Percentiles rank a stretch among this genome's conserved stretches.
Conservation (phyloP, 441 rosid species). For the Eutrema salsugineum region DNA sequence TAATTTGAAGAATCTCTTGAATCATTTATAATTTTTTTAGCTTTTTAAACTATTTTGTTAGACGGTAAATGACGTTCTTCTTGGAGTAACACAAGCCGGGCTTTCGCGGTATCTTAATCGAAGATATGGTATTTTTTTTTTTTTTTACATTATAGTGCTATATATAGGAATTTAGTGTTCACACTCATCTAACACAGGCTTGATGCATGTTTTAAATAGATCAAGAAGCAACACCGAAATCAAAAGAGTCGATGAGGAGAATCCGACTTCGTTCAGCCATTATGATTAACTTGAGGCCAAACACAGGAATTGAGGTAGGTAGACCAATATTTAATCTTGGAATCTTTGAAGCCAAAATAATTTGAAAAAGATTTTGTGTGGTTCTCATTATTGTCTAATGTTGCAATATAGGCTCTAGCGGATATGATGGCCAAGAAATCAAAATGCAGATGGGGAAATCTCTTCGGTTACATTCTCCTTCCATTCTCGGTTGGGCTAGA, state of each 20-base stretch:
- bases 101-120: slow-evolving; percentile 57
- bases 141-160: neutral
- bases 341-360: neutral
- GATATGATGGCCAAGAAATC: slow-evolving; percentile 64
- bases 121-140: slow-evolving; percentile 38
- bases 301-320: slow-evolving; percentile 82
- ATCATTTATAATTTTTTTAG: neutral
- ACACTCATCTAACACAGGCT: slow-evolving; percentile 22
- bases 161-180: neutral
- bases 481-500: slow-evolving; percentile 49
- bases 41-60: slow-evolving; percentile 12
- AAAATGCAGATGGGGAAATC: slow-evolving; percentile 70
- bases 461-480: slow-evolving; percentile 60
- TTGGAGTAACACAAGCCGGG: slow-evolving; percentile 77
- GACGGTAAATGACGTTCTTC: slow-evolving; percentile 73
- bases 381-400: neutral
- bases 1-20: neutral
- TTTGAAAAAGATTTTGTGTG: neutral
- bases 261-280: slow-evolving; percentile 59
- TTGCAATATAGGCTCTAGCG: slow-evolving; percentile 50
- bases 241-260: slow-evolving; percentile 29
- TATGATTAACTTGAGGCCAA: slow-evolving; percentile 61
- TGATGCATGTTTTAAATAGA: slow-evolving; percentile 6
- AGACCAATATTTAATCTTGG: neutral
- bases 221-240: slow-evolving; percentile 29